Conservation (phyloP, 768 basidiomycete species). For the Russula sp. region DNA sequence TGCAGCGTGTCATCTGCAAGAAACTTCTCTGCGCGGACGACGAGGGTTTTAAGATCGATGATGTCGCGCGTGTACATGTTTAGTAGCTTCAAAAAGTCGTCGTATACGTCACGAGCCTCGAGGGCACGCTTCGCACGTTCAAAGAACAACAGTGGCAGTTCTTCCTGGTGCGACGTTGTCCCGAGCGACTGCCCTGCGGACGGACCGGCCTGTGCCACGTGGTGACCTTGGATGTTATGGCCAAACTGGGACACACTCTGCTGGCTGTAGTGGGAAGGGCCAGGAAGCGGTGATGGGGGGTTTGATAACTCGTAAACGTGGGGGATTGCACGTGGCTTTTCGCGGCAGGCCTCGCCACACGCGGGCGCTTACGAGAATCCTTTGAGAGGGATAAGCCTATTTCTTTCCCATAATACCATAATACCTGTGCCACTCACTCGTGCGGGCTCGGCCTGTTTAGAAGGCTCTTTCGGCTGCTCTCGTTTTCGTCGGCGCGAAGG, state of each 20-base stretch:
- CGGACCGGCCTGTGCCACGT: conserved; percentile 24
- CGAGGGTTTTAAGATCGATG: conserved; percentile 77
- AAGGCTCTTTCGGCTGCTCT: conserved; percentile 47
- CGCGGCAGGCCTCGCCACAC: conserved; percentile 19
- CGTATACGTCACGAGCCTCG: conserved; percentile 73
- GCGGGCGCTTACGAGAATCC: conserved; percentile 30
- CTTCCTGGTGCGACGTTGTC: conserved; percentile 50
- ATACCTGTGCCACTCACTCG: conserved; percentile 12
- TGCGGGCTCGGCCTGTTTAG: conserved; percentile 16
- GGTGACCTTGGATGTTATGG: conserved; percentile 21
- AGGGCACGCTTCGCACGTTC: conserved; percentile 84
- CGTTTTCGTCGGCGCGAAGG: conserved; percentile 52
- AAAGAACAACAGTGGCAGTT: conserved; percentile 74
- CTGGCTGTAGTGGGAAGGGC: conserved; percentile 19
- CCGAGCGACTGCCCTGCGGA: conserved; percentile 21
- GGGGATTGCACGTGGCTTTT: conserved; percentile 30
- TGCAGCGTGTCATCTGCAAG: conserved; percentile 79
- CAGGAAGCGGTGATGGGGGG: conserved; percentile 29
- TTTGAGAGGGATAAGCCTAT: conserved; percentile 8
- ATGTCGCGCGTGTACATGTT: conserved; percentile 89
- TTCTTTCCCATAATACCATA: not conserved
- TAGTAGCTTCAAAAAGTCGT: conserved; percentile 93
- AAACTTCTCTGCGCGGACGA: conserved; percentile 78
- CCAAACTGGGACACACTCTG: conserved; percentile 20
- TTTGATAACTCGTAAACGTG: conserved; percentile 27